Base-by-base conservation (phyloP, 495 filamentous ascomycete species). In the Elaphomyces granulatus region DNA sequence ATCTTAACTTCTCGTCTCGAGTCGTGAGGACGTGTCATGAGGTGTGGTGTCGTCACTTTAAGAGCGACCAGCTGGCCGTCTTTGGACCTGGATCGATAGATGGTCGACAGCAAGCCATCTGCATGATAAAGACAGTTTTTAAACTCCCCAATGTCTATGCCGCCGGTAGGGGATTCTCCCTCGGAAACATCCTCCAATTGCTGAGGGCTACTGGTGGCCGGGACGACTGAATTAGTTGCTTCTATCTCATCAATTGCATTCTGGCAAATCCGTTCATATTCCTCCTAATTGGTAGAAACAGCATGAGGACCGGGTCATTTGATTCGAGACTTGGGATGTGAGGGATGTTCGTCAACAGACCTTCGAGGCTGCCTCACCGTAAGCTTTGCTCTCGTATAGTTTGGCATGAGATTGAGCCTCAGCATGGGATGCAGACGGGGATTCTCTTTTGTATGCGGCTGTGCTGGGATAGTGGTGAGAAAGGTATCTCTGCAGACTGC, bases 21-120 rank as follows among this genome's bases (percentile, higher is more conserved):
- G 55, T 87, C 71, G 60, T 99, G 90, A 15, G 90, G 90, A 10
- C 81, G 73, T 20, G 71, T 69, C 63, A 79, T 72, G 15, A 66
- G 52, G 37, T 79, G 78, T 12, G 85, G 83, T 9, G 70, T 75
- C 9, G 87, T 93, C 32, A 94, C 74, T 56, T 98, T 98, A 19
- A 98, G 60, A n/a, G 90, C 88, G 6, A 80, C 67, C 7, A 75
- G 32, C 34, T 32, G 60, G 36, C 47, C 59, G 4, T 52, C 38
- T 7, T 34, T 26, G 16, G 32, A 35, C 34, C 43, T 48, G 4
- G 78, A 69, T 46, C 70, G 75, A 62, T 88, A 96, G 35, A 99
- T 77, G 26, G 72, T 72, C 18, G 90, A 90, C 51, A 85, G 87
- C 6, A 90, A 62, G 17, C 92, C 90, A 41, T 76, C 75, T 38